phyloP scores from a whole-genome alignment of 768 basidiomycete genomes.

The Naganishia friedmannii region DNA sequence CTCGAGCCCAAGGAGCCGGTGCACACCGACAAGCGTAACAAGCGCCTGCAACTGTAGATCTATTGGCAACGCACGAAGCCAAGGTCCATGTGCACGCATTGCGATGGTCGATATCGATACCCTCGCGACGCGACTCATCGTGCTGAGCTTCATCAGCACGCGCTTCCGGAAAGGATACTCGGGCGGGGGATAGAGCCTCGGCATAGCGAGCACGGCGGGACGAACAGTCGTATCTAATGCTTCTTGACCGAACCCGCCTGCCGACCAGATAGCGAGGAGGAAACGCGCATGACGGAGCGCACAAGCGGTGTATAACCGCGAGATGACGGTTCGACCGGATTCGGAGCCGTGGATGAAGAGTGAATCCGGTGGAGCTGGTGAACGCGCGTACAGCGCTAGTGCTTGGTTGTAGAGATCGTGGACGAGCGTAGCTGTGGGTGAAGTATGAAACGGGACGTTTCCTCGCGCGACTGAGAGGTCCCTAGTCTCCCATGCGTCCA shows the following conservation, averaged over 20 bases:
- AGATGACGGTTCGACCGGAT: slow-evolving; percentile 26
- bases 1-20: slow-evolving; percentile 74
- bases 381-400: slow-evolving; percentile 8
- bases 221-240: slow-evolving; percentile 58
- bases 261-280: slow-evolving; percentile 71
- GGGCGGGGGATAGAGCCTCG: slow-evolving; percentile 35
- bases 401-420: slow-evolving; percentile 25
- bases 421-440: background rate
- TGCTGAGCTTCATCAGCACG: slow-evolving; percentile 63
- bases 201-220: slow-evolving; percentile 50
- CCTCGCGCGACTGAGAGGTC: slow-evolving; percentile 22
- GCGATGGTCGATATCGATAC: slow-evolving; percentile 64
- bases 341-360: slow-evolving; percentile 30
- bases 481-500: slow-evolving; percentile 70
- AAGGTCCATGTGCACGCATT: slow-evolving; percentile 79
- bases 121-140: slow-evolving; percentile 68
- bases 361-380: slow-evolving; percentile 26
- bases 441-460: slow-evolving; percentile 20
- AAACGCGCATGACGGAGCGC: slow-evolving; percentile 81
- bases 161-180: slow-evolving; percentile 38
- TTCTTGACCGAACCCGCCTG: slow-evolving; percentile 55
- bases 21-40: slow-evolving; percentile 69
- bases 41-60: slow-evolving; percentile 71
- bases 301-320: slow-evolving; percentile 56
- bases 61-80: slow-evolving; percentile 74